Conservation (phyloP, 352 stramenopile species). For the Pythium vanterpoolii region DNA sequence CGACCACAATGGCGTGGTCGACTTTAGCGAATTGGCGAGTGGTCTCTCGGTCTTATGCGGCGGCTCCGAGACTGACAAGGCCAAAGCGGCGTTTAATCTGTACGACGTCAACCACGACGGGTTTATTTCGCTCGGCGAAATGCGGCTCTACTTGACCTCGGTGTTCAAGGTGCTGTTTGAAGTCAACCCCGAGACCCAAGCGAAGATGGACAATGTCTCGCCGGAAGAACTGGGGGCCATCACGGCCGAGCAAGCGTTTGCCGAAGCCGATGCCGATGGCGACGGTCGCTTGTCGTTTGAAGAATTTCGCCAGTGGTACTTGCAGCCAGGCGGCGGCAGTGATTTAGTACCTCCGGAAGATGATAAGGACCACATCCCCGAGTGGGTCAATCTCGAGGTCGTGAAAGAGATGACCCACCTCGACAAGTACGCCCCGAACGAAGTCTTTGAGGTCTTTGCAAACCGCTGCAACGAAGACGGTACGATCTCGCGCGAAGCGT, state of each 20-base stretch:
- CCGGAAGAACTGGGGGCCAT: slow-evolving; percentile 70
- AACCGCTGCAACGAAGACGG: slow-evolving; percentile 75
- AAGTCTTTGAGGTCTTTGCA: slow-evolving; percentile 88
- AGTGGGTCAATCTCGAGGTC: slow-evolving; percentile 74
- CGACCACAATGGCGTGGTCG: slow-evolving; percentile 75
- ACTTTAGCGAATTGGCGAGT: slow-evolving; percentile 77
- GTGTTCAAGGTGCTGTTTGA: slow-evolving; percentile 89
- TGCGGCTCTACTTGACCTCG: slow-evolving; percentile 78
- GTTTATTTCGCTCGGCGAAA: slow-evolving; percentile 81
- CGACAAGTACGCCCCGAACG: slow-evolving; percentile 71
- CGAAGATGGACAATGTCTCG: slow-evolving; percentile 55
- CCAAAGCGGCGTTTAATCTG: slow-evolving; percentile 78
- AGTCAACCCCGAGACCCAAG: slow-evolving; percentile 60
- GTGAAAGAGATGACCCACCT: slow-evolving; percentile 86
- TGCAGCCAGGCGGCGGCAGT: slow-evolving; percentile 33
- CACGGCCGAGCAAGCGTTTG: slow-evolving; percentile 80
- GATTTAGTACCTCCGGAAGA: background rate
- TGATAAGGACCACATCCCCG: slow-evolving; percentile 21
- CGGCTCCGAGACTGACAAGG: slow-evolving; percentile 65
- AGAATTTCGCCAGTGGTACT: slow-evolving; percentile 84
- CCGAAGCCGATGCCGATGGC: slow-evolving; percentile 66
- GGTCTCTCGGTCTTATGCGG: slow-evolving; percentile 79
- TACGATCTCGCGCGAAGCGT: slow-evolving; percentile 74
- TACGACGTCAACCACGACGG: slow-evolving; percentile 89
- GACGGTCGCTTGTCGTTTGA: slow-evolving; percentile 81